These are phyloP conservation scores for Axilococcus clingmanii DNA, from an alignment of 139 green algal genomes.

Conservation along the genomic window DNA sequence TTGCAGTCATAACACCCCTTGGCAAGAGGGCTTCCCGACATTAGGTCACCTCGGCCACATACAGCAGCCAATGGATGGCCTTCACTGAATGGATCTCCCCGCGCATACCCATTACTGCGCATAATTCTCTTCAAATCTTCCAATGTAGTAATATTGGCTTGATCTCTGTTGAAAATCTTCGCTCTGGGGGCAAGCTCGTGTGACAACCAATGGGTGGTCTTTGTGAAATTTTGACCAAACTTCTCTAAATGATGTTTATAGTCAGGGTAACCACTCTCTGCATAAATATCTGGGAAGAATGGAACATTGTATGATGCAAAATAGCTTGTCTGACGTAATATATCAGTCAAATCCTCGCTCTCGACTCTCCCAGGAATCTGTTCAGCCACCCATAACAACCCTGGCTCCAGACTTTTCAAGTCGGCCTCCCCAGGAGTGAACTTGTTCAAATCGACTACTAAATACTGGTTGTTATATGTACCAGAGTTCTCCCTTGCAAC, in stretches of 20 bases:
- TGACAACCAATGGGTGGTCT: conserved; percentile 34
- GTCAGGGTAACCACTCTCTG: conserved; percentile 39
- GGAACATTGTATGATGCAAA: conserved; percentile 69
- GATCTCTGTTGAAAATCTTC: conserved; percentile 57
- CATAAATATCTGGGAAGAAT: conserved; percentile 52
- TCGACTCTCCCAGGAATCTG: conserved; percentile 48
- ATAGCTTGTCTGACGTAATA: conserved; percentile 43
- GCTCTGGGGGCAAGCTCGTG: conserved; percentile 47
- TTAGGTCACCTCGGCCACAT: conserved; percentile 52
- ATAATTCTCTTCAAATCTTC: conserved; percentile 46
- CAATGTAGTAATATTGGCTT: conserved; percentile 27
- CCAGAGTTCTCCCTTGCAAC: conserved; percentile 47
- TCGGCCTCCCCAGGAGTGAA: conserved; percentile 47
- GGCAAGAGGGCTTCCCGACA: conserved; percentile 8
- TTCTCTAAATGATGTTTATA: conserved; percentile 9
- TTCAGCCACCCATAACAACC: conserved; percentile 61
- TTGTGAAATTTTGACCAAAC: conserved; percentile 34
- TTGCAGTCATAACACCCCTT: conserved; percentile 61
- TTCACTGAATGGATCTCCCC: conserved; percentile 24
- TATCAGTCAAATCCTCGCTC: conserved; percentile 23
- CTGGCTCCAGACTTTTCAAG: conserved; percentile 10
- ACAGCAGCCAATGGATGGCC: conserved; percentile 37
- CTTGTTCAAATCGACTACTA: conserved; percentile 61
- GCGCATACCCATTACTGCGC: conserved; percentile 54
- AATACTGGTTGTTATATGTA: conserved; percentile 76